Evolutionary conservation across 495 filamentous ascomycete species (phyloP), one percentile per base, ranked within the genome.

Genomic region (Penicillium paxilli): DNA sequence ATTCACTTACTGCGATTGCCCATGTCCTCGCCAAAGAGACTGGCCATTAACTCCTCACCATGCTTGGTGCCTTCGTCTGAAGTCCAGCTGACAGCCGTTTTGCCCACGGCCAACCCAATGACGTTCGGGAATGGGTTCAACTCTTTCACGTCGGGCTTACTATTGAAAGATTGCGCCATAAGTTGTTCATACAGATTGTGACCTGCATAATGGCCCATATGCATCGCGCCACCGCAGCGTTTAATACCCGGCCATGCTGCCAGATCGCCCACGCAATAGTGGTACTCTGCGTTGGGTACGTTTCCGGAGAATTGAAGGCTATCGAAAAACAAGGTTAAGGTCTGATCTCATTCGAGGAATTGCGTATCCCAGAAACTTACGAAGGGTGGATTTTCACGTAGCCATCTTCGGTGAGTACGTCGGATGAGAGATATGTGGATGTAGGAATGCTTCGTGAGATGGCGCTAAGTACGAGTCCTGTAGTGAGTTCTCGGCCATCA

Each of bases 201-300:
- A 0, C 77, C 86, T 2, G 82, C 82, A 50, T 74, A 74, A 28
- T 81, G 76, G 12, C 85, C 87, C 78, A 83, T 82, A 49, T 86
- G 78, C 78, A 90, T 83, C 11, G 87, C 87, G 4, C 68, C 79
- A 24, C 87, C 87, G 61, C 83, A 87, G 24, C 87, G 80, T 70
- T 87, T 88, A 68, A 88, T 89, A 19, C 86, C 86, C 0, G 80
- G 76, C 86, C 86, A 88, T 4, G 62, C 56, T 1, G 65, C 67
- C 5, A 76, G 54, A 45, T 78, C 74, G 2, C 74, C 74, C 11
- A 71, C 68, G n/a, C 83, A 85, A 54, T 82, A 87, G 64, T 89
- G 87, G 37, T 72, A 62, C 1, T 58, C 57, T 11, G 77, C 59
- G 52, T 86, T 83, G n/a, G 82, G 71, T 1, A 79, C 63, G 4